Conservation (phyloP, 345 rosid genomes). For the Lepidium africanum region DNA sequence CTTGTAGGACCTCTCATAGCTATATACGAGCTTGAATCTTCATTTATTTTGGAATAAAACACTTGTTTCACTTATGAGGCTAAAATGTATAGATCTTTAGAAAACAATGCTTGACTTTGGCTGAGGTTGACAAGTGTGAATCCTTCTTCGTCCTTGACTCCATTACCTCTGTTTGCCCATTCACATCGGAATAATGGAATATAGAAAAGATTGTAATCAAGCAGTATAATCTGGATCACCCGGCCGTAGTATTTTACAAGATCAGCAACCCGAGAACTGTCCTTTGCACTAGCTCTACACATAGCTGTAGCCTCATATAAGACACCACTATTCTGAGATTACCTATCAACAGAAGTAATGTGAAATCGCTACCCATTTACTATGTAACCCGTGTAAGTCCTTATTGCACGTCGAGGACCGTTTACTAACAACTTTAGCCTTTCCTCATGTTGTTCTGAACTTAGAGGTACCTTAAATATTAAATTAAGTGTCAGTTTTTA, state of each 20-base stretch:
- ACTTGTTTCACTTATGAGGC: neutral
- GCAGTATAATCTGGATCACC: neutral
- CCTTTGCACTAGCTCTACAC: neutral
- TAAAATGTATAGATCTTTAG: neutral
- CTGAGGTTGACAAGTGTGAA: too few species aligned
- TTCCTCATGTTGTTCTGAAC: neutral
- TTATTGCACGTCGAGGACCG: neutral
- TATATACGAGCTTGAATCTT: neutral
- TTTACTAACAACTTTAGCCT: neutral
- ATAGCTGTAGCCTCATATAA: neutral
- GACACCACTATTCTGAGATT: neutral
- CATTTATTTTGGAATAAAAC: neutral
- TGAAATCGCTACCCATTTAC: neutral
- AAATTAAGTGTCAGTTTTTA: too few species aligned
- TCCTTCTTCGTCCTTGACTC: neutral
- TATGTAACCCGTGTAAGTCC: neutral
- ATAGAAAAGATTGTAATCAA: neutral
- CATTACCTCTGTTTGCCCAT: neutral
- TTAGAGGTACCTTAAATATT: too few species aligned
- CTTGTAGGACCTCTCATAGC: neutral
- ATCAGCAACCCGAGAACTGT: neutral
- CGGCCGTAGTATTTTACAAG: neutral
- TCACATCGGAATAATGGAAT: neutral
- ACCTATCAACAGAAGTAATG: neutral
- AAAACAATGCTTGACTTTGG: neutral